phyloP scores from a whole-genome alignment of 1,284 basidiomycete species.

The Porogramme epimiltina region DNA sequence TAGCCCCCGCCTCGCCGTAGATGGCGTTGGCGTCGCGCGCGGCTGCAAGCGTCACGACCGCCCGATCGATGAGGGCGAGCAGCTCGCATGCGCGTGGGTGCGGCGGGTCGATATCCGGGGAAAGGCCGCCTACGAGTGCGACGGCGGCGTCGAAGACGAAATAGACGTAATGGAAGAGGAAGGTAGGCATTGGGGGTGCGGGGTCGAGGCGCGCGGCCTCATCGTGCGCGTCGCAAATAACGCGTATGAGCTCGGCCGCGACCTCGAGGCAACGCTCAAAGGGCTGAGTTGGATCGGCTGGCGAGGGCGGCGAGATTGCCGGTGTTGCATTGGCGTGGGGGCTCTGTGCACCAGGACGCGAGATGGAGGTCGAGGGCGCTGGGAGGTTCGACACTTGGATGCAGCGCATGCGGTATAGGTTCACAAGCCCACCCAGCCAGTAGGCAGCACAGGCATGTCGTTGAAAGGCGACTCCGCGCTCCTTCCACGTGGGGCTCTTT shows the following conservation, averaged over 20 bases:
- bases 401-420: constrained; percentile 31
- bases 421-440: constrained; percentile 31
- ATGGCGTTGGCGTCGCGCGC: constrained; percentile 10
- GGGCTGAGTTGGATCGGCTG: too few relatives aligned
- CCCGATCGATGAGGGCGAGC: constrained; percentile 26
- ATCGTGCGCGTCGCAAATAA: constrained; percentile 26
- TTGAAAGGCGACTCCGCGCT: constrained; percentile 24
- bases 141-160: constrained; percentile 36
- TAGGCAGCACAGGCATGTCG: constrained; percentile 26
- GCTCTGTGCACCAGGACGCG: too few relatives aligned
- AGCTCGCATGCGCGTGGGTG: constrained; percentile 27
- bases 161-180: constrained; percentile 28
- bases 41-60: constrained; percentile 22
- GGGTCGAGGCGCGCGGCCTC: constrained; percentile 12
- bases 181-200: constrained; percentile 9
- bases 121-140: constrained; percentile 29
- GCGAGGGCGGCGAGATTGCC: too few relatives aligned
- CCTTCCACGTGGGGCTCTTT: constrained; percentile 7
- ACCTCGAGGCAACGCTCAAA: constrained; percentile 30
- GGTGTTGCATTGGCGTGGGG: too few relatives aligned
- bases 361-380: constrained; percentile 1
- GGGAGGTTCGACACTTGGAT: constrained; percentile 16
- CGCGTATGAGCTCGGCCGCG: constrained; percentile 28
- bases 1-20: constrained; percentile 19
- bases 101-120: constrained; percentile 30